Evolutionary conservation across 1,284 basidiomycete genomes (phyloP).

Genomic region (Xerocomus amazonicus): DNA sequence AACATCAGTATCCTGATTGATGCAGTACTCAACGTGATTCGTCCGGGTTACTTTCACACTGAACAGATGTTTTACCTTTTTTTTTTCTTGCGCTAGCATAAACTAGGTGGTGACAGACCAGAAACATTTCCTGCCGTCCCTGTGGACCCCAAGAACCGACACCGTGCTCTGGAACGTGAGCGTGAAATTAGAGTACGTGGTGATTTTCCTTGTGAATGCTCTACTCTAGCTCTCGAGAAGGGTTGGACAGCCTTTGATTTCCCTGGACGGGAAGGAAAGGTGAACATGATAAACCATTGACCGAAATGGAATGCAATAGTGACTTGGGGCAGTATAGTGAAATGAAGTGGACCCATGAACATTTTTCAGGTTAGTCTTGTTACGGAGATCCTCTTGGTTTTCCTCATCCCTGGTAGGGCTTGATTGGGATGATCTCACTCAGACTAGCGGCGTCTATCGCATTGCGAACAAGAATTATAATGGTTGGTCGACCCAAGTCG

Average conservation of each 20-base stretch:
- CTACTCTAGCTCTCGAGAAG: slow-evolving; percentile 32
- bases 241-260: slow-evolving; percentile 90
- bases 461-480: slow-evolving; percentile 53
- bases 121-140: slow-evolving; percentile 77
- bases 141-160: slow-evolving; percentile 65
- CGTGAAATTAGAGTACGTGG: slow-evolving; percentile 65
- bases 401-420: slow-evolving; percentile 49
- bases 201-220: slow-evolving; percentile 1
- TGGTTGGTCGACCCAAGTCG: slow-evolving; percentile 71
- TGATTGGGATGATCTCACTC: slow-evolving; percentile 79
- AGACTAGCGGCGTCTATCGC: slow-evolving; percentile 60
- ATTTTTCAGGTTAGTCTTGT: slow-evolving; percentile 63
- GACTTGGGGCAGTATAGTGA: slow-evolving; percentile 53
- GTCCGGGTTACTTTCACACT: slow-evolving; percentile 1
- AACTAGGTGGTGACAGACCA: slow-evolving; percentile 76
- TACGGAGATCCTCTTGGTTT: background rate
- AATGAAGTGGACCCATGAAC: slow-evolving; percentile 65
- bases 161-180: slow-evolving; percentile 55
- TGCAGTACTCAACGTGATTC: slow-evolving; percentile 69
- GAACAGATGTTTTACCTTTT: slow-evolving; percentile 5
- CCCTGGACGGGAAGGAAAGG: slow-evolving; percentile 71
- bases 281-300: slow-evolving; percentile 28
- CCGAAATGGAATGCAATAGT: background rate
- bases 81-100: slow-evolving; percentile 49
- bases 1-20: slow-evolving; percentile 72